Evolutionary conservation across 176 grass and related monocot species (phyloP).

Genomic region (Oryza australiensis): DNA sequence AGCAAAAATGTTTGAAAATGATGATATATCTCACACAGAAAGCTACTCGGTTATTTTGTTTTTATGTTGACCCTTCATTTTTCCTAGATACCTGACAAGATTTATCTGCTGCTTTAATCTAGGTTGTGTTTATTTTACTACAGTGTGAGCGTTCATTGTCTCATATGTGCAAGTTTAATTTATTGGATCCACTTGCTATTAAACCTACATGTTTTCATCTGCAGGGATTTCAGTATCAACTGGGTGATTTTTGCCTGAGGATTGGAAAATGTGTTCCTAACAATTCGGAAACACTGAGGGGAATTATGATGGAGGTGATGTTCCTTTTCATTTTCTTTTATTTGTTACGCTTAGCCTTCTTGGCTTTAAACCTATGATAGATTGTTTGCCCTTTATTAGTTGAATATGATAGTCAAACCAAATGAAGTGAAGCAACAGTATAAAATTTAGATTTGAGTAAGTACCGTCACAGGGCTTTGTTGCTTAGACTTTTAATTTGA

Average conservation of each 20-base stretch:
- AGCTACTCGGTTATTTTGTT: not conserved
- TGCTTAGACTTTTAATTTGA: not conserved
- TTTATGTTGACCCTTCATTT: not conserved
- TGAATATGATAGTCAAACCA: not conserved
- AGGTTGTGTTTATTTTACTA: not conserved
- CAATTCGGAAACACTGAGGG: slow-evolving; percentile 66
- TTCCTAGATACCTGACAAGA: not conserved
- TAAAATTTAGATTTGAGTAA: slow-evolving; percentile 20
- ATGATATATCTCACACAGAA: not conserved
- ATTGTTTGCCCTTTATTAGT: slow-evolving; percentile 14
- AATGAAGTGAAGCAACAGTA: slow-evolving; percentile 6
- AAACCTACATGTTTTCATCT: slow-evolving; percentile 3
- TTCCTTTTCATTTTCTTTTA: not conserved
- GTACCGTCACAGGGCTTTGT: slow-evolving; percentile 1
- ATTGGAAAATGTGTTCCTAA: slow-evolving; percentile 88
- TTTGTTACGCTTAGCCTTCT: not conserved
- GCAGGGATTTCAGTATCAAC: slow-evolving; percentile 83
- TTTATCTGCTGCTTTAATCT: not conserved
- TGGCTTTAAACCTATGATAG: not conserved
- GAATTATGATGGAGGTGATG: slow-evolving; percentile 94
- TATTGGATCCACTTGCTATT: slow-evolving; percentile 14
- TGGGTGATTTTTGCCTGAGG: slow-evolving; percentile 83
- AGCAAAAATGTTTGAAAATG: not conserved
- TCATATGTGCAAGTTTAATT: slow-evolving; percentile 15
- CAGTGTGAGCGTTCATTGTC: not conserved